Base-by-base conservation (phyloP, 352 stramenopile genomes). In the Phytophthora rubi region DNA sequence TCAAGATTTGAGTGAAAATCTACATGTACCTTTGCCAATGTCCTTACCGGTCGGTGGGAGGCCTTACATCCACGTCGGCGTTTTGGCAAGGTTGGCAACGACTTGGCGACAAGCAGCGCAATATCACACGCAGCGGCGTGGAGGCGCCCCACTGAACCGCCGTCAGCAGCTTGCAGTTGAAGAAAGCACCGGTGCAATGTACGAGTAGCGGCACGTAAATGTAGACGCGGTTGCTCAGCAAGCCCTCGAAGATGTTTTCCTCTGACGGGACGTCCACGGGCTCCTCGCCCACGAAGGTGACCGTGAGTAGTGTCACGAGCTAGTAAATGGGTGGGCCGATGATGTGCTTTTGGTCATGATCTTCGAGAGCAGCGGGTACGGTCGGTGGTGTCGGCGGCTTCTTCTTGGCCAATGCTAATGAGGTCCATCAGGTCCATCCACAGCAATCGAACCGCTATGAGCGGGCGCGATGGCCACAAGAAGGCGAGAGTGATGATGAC, bases 401-500 rank as follows among this genome's bases (percentile, higher is more conserved):
- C 1, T 97, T 99, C 1, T 97, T 99, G 26, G 95, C 97, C 16
- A 99, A 84, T 5, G 97, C 96, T 18, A 99, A 71, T 12, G 97
- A 97, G 98, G 74, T 99, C 97, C 97, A 99, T 99, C 75, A 99
- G 81, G 71, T 99, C 99, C 49, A 99, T 95, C 97, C 97, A 99
- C 0, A 99, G 81, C 85, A 99, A 93, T 77, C 99, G 97, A 6
- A 99, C 92, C 7, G 97, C 94, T 45, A 92, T 98, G 13, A 99
- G 80, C 2, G 97, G 18, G 18, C 18, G 18, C 18, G 18, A 21
- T 21, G 18, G 18, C 18, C 18, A 21, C 18, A 21, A 21, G 18
- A 21, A 21, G 18, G 18, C 18, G 18, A 21, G 18, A 21, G 18
- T 21, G 18, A 21, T 21, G 18, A 21, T 90, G 3, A 96, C 97